Conservation (phyloP, 148 eudicot species). For the Dysphania ambrosioides region DNA sequence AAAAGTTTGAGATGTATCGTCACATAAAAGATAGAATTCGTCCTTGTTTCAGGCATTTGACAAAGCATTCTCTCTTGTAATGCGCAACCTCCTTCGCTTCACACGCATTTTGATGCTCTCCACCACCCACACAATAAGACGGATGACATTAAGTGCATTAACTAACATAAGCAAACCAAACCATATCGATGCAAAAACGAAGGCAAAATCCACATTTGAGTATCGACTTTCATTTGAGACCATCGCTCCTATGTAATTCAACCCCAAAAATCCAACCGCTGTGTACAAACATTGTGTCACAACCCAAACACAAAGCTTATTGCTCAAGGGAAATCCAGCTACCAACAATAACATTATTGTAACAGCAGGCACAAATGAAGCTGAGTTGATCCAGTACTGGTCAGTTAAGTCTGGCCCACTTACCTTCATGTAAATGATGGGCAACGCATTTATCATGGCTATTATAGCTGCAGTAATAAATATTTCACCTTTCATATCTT, state of each 20-base stretch:
- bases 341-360: slow-evolving; percentile 17
- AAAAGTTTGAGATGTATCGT: no score
- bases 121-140: slow-evolving; percentile 24
- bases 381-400: no score
- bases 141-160: slow-evolving; percentile 21
- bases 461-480: slow-evolving; percentile 18
- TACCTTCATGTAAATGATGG: no score
- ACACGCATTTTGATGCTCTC: not conserved
- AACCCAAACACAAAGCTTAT: no score
- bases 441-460: no score
- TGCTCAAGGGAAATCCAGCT: no score
- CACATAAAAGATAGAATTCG: no score
- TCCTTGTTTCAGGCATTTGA: slow-evolving; percentile 14
- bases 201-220: not conserved
- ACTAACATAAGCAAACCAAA: slow-evolving; percentile 7
- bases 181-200: slow-evolving; percentile 21
- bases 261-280: slow-evolving; percentile 23
- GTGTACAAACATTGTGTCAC: slow-evolving; percentile 32
- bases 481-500: slow-evolving; percentile 26
- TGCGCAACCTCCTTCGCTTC: slow-evolving; percentile 8
- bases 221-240: slow-evolving; percentile 26
- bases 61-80: not conserved
- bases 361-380: slow-evolving; percentile 24
- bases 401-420: no score
- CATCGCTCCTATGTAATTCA: slow-evolving; percentile 23